Evolutionary conservation across 2,329 filamentous ascomycete genomes (phyloP).

Genomic region (Monilinia laxa): DNA sequence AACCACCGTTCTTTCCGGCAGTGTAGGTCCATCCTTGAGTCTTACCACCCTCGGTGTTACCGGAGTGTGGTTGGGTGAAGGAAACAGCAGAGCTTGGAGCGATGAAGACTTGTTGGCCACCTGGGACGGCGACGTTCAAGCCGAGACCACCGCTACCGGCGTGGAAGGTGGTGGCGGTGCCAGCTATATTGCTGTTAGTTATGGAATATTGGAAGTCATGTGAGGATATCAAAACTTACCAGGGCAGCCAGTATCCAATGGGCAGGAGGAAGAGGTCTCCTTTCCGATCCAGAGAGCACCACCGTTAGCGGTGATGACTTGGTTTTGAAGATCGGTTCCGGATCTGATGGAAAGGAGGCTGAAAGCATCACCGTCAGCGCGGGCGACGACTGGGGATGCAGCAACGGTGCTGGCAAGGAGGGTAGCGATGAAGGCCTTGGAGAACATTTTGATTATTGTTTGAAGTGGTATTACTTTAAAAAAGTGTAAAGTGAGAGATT

Average conservation of each 20-base stretch:
- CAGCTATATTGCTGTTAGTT: constrained; percentile 1
- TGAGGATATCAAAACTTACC: not conserved
- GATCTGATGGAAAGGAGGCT: constrained; percentile 28
- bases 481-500: not conserved
- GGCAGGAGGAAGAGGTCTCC: constrained; percentile 15
- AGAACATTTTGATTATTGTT: constrained; percentile 23
- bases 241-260: constrained; percentile 27
- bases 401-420: constrained; percentile 23
- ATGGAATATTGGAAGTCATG: not conserved
- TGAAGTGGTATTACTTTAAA: constrained; percentile 5
- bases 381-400: constrained; percentile 18
- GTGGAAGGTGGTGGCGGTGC: not conserved
- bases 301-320: constrained; percentile 1
- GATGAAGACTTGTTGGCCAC: constrained; percentile 22
- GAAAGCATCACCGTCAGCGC: not conserved
- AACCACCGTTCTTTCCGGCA: not conserved
- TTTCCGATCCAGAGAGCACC: constrained; percentile 22
- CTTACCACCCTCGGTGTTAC: not conserved
- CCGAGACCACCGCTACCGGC: not conserved
- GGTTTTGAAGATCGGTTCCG: constrained; percentile 1
- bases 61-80: constrained; percentile 14
- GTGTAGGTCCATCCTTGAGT: not conserved
- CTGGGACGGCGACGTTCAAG: constrained; percentile 13
- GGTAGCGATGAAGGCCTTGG: constrained; percentile 24
- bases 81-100: not conserved